These are phyloP conservation scores for Cordyceps cateniannulata DNA, from an alignment of 2,329 filamentous ascomycete genomes.

Conservation along the genomic window DNA sequence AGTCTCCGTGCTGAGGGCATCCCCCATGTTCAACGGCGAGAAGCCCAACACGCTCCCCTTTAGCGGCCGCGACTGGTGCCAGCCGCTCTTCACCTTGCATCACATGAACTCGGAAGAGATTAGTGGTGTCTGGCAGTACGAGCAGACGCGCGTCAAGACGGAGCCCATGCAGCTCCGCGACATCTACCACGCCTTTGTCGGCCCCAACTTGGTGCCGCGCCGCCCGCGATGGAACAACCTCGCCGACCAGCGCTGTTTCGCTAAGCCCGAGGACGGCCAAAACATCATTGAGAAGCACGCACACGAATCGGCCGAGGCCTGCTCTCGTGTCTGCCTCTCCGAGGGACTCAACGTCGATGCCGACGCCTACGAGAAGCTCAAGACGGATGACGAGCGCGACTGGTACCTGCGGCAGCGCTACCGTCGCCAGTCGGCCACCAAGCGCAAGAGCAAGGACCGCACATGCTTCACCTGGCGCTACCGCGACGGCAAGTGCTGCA, in stretches of 20 bases:
- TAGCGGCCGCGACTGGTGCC: conserved; percentile 45
- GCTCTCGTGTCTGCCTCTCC: conserved; percentile 41
- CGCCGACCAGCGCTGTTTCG: conserved; percentile 41
- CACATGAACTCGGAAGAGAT: conserved; percentile 48
- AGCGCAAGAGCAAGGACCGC: conserved; percentile 24
- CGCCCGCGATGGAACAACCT: conserved; percentile 48
- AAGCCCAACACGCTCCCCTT: conserved; percentile 46
- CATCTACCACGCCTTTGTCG: conserved; percentile 43
- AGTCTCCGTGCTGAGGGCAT: conserved; percentile 35
- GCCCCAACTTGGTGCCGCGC: conserved; percentile 33
- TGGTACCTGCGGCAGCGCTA: conserved; percentile 23
- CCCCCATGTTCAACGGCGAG: conserved; percentile 51
- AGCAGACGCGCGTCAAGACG: conserved; percentile 39
- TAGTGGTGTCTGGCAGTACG: conserved; percentile 45
- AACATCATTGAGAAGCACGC: conserved; percentile 37
- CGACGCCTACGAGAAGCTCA: conserved; percentile 26
- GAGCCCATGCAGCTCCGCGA: conserved; percentile 40
- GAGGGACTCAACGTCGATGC: conserved; percentile 30
- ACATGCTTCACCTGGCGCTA: conserved; percentile 43
- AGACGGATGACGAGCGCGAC: conserved; percentile 22
- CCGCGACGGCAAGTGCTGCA: conserved; percentile 38
- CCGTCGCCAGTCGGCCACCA: conserved; percentile 16
- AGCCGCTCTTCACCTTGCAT: conserved; percentile 52
- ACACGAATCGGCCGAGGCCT: conserved; percentile 39
- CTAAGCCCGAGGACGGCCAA: conserved; percentile 28